These are phyloP conservation scores for Aspergillus ruber DNA, from an alignment of 2,329 filamentous ascomycete species.

Conservation along the genomic window DNA sequence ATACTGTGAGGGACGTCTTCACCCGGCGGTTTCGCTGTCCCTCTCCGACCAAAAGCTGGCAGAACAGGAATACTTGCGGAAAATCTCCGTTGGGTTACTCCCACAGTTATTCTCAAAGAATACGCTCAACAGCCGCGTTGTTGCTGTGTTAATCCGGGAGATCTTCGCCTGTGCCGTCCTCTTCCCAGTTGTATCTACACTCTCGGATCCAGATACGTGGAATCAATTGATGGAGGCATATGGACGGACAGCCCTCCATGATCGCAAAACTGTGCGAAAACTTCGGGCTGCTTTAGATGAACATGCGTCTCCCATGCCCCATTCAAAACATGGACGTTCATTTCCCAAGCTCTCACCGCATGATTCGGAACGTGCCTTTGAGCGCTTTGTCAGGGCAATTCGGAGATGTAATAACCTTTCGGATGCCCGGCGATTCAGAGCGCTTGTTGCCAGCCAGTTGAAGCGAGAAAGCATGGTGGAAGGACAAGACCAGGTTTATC, in stretches of 20 bases:
- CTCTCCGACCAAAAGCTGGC: conserved; percentile 77
- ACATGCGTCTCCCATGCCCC: conserved; percentile 77
- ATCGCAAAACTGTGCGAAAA: conserved; percentile 88
- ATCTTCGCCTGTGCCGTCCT: conserved; percentile 90
- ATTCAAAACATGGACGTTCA: conserved; percentile 55
- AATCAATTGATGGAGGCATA: conserved; percentile 92
- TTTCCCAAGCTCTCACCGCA: conserved; percentile 74
- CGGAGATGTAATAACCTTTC: conserved; percentile 84
- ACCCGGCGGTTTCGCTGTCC: conserved; percentile 74
- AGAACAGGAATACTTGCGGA: conserved; percentile 83
- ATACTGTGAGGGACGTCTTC: conserved; percentile 80
- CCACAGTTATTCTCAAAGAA: conserved; percentile 67
- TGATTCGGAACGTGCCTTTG: conserved; percentile 87
- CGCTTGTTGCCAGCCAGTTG: conserved; percentile 84
- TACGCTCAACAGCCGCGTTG: conserved; percentile 71
- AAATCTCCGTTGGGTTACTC: conserved; percentile 64
- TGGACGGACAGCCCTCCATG: conserved; percentile 79
- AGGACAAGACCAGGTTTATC: conserved; percentile 74
- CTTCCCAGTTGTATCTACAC: conserved; percentile 67
- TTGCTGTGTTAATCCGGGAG: conserved; percentile 75
- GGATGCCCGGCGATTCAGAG: conserved; percentile 85
- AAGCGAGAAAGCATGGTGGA: conserved; percentile 75
- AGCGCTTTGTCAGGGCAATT: conserved; percentile 86
- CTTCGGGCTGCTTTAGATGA: conserved; percentile 87
- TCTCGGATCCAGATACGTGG: conserved; percentile 93